Evolutionary conservation across 1,284 basidiomycete species (phyloP).

Genomic region (Trichosporon asahii): DNA sequence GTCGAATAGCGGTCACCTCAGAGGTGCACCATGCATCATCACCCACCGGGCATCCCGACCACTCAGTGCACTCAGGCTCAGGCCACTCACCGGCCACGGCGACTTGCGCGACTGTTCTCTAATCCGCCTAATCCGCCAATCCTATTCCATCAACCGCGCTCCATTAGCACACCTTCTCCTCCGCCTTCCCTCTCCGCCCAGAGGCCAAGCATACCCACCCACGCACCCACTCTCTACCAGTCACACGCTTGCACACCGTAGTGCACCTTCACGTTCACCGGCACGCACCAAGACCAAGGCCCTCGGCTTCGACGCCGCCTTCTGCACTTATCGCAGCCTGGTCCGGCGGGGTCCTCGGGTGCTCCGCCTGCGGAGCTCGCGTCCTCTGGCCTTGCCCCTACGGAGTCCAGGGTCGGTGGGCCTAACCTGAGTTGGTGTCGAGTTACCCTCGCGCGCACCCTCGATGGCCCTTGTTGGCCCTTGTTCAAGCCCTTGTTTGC

Average conservation of each 20-base stretch:
- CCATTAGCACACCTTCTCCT: neutral
- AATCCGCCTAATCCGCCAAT: neutral
- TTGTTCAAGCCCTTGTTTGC: neutral
- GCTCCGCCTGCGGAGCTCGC: neutral
- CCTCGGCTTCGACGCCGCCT: conserved; percentile 1
- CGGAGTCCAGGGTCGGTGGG: neutral
- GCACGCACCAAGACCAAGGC: neutral
- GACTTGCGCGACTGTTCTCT: neutral
- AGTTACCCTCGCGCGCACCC: conserved; percentile 2
- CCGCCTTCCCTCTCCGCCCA: neutral
- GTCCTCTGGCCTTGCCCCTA: neutral
- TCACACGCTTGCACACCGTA: no score
- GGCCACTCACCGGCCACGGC: neutral
- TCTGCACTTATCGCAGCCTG: neutral
- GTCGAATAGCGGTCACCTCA: neutral
- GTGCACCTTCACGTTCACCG: neutral
- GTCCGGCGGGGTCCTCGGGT: neutral
- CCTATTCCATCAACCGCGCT: neutral
- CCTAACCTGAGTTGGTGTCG: conserved; percentile 10
- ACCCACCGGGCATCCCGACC: neutral
- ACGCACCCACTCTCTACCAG: neutral
- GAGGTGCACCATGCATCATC: neutral
- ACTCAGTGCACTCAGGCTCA: neutral
- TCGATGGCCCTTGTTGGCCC: neutral
- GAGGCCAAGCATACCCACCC: neutral